Evolutionary conservation across 257 asterid genomes (phyloP), one percentile per base, ranked within the genome.

Genomic region (Capsicum baccatum): DNA sequence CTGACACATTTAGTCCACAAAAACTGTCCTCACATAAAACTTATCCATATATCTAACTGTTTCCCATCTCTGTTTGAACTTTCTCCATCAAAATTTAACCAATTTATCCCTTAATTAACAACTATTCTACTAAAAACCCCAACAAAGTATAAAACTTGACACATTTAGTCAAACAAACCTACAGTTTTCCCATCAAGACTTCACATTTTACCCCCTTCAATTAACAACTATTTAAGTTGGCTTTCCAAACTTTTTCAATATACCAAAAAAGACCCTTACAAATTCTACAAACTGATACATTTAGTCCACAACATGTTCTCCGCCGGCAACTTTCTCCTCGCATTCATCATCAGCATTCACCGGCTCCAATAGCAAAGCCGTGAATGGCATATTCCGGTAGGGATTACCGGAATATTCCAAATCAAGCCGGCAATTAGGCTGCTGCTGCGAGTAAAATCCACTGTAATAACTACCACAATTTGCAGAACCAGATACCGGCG

Each of bases 341-440:
- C 33, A 80, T 26, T 26, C 33, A 42, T 87, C 94, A 58, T 87
- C 94, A 70, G 1, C 87, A 84, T 89, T 84, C 80, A 87, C 86
- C 80, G 94, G 92, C 79, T 95, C 93, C 91, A 90, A 60, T 87
- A 95, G 91, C 91, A 93, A 50, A 54, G 94, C 88, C 62, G 95
- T 92, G 80, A 94, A 92, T 15, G 97, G 93, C 97, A 93, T 92
- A 62, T 91, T 91, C 67, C 89, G 89, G 73, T 81, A 91, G 26
- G 84, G 88, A 60, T 83, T 85, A 0, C 79, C 83, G 3, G 89
- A 39, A 78, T 86, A 89, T 71, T 88, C 96, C 3, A 90, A 58
- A 83, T 91, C 97, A 74, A 90, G 87, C 85, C 92, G 81, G 88
- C 89, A 92, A 82, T 85, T 87, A 2, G 88, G 92, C 33, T 83